Evolutionary conservation across 78 protist genomes (phyloP), one percentile per base, ranked within the genome.

Genomic region (Mastigamoeba balamuthi): DNA sequence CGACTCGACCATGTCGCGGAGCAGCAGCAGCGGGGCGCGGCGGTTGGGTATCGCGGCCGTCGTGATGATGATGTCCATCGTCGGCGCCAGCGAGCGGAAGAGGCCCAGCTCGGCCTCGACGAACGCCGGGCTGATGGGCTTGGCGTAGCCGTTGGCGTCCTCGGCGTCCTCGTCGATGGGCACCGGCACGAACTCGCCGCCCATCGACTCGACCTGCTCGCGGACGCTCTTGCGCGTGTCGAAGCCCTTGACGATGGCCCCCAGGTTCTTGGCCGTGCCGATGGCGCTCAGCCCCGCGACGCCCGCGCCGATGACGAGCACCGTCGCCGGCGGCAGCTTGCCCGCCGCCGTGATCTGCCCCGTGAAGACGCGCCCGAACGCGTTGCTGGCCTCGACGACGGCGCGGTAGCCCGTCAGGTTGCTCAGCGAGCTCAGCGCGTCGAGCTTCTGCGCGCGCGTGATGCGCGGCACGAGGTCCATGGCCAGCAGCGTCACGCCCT

Each of bases 261-360:
- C 98, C 72, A 97, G 36, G 36, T 67, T 87, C 52, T 77, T 86
- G 38, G 98, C 98, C 0, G 90, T 63, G 23, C 87, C 95, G 30
- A 94, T 84, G 1, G 99, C 97, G 0, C 97, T 71, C 1, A 97
- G 91, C 43, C 99, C 99, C 0, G 99, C 99, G 17, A 97, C 99
- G 63, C 99, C 99, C 8, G 86, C 98, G 43, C 99, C 99, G 53
- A 91, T 72, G 3, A 93, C 91, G 28, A 89, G 79, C 9, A 82
- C 86, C 76, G 92, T 96, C 44, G 98, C 98, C 25, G 99, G 99
- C 35, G 76, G 87, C 30, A 88, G 82, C 74, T 81, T 83, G 35
- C 98, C 99, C 10, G 98, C 98, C 1, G 98, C 96, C 1, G 99
- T 97, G 40, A 97, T 95, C 65, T 84, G 87, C 2, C 98, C 98